Evolutionary conservation across 352 stramenopile genomes (phyloP), one percentile per base, ranked within the genome.

Genomic region (Discostella stelligera): DNA sequence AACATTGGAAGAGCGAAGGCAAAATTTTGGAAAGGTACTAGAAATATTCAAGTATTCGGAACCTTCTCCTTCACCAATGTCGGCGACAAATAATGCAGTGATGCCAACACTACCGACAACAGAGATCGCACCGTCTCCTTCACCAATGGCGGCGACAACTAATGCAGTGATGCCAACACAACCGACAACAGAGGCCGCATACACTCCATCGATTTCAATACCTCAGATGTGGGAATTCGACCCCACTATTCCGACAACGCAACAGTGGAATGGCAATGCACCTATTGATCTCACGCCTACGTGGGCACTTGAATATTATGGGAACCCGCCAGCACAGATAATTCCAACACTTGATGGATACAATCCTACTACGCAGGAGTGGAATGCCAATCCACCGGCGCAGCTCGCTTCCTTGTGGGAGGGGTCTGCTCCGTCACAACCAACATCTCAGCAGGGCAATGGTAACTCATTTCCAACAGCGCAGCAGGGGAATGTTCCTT

Each of bases 11-110:
- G 39, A 37, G 58, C 49, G 71, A 16, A 78, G 10, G 53, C 16
- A 61, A 9, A 78, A 78, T 59, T 78, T 78, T 14, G 5, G 58
- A n/a, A 59, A 60, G 58, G 14, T 72, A 44, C 21, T 78, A 20
- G 39, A 44, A 16, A 59, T 72, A 20, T 66, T 77, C 16, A 44
- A 52, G 23, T 48, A 50, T 18, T 50, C 66, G 44, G 52, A 65
- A 18, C 54, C 21, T 18, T 46, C 32, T 41, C 32, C 32, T 3
- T 9, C 32, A 41, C 32, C 3, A 41, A 41, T 41, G 32, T 41
- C 32, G 9, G 4, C 32, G 32, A 41, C 32, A 9, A 41, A 41
- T 9, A 41, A 41, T 41, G 32, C 32, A 41, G 32, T 9, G 9
- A 41, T 41, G 32, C n/a, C n/a, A n/a, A n/a, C n/a, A n/a, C n/a